Base-by-base conservation (phyloP, 1,284 basidiomycete genomes). In the Naganishia albida region DNA sequence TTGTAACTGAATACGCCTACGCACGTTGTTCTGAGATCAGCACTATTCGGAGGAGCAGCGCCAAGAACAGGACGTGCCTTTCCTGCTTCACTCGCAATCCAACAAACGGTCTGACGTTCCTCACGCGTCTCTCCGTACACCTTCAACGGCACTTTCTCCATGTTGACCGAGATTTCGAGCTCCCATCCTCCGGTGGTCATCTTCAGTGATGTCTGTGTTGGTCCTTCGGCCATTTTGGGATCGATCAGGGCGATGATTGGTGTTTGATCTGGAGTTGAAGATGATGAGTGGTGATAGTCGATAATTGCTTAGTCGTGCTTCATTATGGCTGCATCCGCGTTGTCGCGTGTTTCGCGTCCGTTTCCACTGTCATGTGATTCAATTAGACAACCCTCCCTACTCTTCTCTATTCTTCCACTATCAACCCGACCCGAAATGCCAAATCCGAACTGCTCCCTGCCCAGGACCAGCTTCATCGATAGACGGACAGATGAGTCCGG, bases 1-100 rank as follows among this genome's bases (percentile, higher is more conserved):
- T 54, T 2, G 52, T 54, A 2, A 54, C 38, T 12, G 52, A 54
- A n/a, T 54, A 54, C 3, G 52, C 52, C 52, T 54, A n/a, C 39
- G 13, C 6, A 34, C 23, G 34, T n/a, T 15, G 34, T 26, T 2
- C 30, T 34, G n/a, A 8, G 50, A 38, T 12, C 25, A 18, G 42
- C 42, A 43, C 6, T 3, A 43, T 43, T 43, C 42, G 16, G 4
- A 4, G n/a, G 3, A 20, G 16, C 42, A 18, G 18, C 34, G 4
- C 30, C 2, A 15, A 51, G n/a, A 34, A 34, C 28, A 34, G 10
- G 34, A 6, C 46, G n/a, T 10, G 40, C 52, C 52, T 54, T 54
- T 42, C 52, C 52, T 10, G 39, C 52, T 4, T 54, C 52, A 25
- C 52, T 54, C n/a, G 52, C 38, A 12, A 54, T 23, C 52, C 52